Base-by-base conservation (phyloP, 2,329 filamentous ascomycete species). In the Exophiala alcalophila region DNA sequence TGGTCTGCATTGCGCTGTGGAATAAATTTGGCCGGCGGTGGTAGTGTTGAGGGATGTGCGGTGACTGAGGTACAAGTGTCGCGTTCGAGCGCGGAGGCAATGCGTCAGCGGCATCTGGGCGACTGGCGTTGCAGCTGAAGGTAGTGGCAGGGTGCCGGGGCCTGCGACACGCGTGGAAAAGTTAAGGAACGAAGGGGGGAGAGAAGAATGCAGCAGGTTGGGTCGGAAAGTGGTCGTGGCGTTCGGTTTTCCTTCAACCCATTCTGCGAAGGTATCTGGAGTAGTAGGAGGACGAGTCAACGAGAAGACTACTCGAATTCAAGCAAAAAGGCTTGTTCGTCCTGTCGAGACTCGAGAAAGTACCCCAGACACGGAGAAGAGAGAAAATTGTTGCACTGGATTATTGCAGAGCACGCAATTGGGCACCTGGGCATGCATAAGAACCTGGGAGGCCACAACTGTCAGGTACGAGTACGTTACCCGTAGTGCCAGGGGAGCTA, bases 21-120 rank as follows among this genome's bases (percentile, higher is more conserved):
- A 35, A 36, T 36, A 31, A 10, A 5, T 39, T 31, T 20, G 33
- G 15, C 10, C 29, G 20, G 25, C 24, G 28, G 27, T 45, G 32
- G 29, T 28, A 23, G 20, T 34, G 24, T 27, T 31, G 26, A 35
- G 38, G 23, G 32, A 30, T 33, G 24, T 29, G 27, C 18, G 40
- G 21, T 36, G 45, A 23, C 45, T 45, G 43, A 39, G 26, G 36
- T 47, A 47, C 37, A 48, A 28, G 47, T 42, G 50, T 50, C 47
- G 50, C 50, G 50, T 53, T 48, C 46, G 37, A 34, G 40, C 47
- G 47, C 47, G 50, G 40, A 50, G 28, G 36, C 27, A 30, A 23
- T 53, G 50, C 50, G 50, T 53, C 50, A 53, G 47, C 47, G 47
- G 47, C 50, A 53, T 53, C 42, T 43, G 47, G 28, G 39, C 16